Base-by-base conservation (phyloP, 352 stramenopile genomes). In the Elongisporangium anandrum region DNA sequence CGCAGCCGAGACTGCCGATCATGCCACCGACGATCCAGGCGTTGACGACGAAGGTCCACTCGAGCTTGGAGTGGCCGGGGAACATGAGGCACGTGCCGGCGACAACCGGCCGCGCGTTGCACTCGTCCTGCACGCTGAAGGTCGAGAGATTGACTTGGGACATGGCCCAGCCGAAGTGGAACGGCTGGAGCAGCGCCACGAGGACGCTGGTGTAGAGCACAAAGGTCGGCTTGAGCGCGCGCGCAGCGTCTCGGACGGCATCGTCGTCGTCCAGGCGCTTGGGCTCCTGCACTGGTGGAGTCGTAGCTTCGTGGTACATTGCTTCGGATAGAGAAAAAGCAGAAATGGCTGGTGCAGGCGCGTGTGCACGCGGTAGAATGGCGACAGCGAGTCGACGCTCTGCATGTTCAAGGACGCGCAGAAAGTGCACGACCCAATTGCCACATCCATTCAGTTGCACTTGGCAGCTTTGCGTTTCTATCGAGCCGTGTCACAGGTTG, bases 81-180 rank as follows among this genome's bases (percentile, higher is more conserved):
- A 89, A 88, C 65, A 87, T 78, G 23, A 87, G 57, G 66, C 79
- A 88, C 22, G 71, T 81, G 53, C 70, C 74, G 29, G 67, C 58
- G 2, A 54, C 54, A 0, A 86, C 66, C 0, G 74, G 79, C 7
- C 62, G 61, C 0, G 64, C 74, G 34, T 73, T 54, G 45, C 79
- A 88, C 39, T 65, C 65, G 10, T 54, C 54, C 17, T 66, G 69
- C 56, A 79, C 64, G 56, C 77, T 70, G 52, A 81, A 87, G 21
- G 75, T 68, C 0, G 69, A 69, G 26, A 81, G 47, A 47, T 85
- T 86, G 49, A 87, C 59, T 57, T 88, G 73, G 19, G 75, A 77
- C 4, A 77, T 69, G 22, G 69, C 74, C 79, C 79, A 88, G 56
- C 79, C 79, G 47, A 71, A 77, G 52, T 89, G 77, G 53, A 82